phyloP scores from a whole-genome alignment of 2,329 filamentous ascomycete species.

The Cladophialophora psammophila region DNA sequence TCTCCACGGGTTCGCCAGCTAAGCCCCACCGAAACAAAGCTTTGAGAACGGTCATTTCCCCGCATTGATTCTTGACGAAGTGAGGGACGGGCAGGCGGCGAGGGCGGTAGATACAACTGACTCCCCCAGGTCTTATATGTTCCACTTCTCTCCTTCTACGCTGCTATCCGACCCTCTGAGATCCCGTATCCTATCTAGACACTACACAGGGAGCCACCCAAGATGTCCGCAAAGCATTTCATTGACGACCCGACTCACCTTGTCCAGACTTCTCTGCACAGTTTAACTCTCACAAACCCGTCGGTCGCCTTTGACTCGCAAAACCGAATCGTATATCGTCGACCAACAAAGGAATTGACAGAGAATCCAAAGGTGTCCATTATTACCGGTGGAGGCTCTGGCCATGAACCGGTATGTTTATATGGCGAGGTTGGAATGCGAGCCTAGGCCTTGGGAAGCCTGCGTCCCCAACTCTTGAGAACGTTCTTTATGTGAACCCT shows the following conservation, averaged over 20 bases:
- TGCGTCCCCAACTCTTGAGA: background rate
- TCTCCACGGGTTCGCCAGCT: slow-evolving; percentile 17
- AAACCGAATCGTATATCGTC: slow-evolving; percentile 85
- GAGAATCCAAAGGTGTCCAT: slow-evolving; percentile 72
- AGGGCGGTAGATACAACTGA: slow-evolving; percentile 15
- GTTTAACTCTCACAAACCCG: slow-evolving; percentile 83
- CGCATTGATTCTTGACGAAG: slow-evolving; percentile 22
- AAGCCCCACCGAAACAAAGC: slow-evolving; percentile 20
- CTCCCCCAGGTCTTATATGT: slow-evolving; percentile 4
- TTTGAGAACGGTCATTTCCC: slow-evolving; percentile 18
- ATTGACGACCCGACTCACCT: slow-evolving; percentile 63
- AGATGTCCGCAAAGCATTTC: slow-evolving; percentile 32
- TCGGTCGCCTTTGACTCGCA: slow-evolving; percentile 76
- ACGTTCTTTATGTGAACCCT: background rate
- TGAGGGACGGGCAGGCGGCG: slow-evolving; percentile 2
- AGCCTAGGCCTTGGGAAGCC: background rate
- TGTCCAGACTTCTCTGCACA: slow-evolving; percentile 76
- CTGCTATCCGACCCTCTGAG: slow-evolving; percentile 3
- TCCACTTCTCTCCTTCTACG: slow-evolving; percentile 1
- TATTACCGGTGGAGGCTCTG: slow-evolving; percentile 86
- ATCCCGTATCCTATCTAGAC: background rate
- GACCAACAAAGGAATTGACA: slow-evolving; percentile 60
- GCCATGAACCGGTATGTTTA: slow-evolving; percentile 73
- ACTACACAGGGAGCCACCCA: background rate
- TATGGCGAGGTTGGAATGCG: background rate